Conservation (phyloP, 257 asterid species). For the Penstemon newberryi region DNA sequence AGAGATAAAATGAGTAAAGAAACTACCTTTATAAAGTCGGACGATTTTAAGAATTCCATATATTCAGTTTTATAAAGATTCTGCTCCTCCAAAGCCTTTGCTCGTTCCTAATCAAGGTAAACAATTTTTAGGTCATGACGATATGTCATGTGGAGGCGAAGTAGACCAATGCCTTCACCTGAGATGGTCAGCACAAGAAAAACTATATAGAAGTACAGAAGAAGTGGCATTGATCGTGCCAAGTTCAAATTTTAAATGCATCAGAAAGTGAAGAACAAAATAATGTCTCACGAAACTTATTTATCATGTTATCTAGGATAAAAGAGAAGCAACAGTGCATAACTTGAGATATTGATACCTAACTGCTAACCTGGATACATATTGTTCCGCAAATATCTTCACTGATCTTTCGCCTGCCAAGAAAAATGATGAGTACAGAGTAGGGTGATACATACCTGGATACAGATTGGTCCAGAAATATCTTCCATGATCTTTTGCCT, state of each 20-base stretch:
- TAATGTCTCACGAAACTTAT: slow-evolving; percentile 10
- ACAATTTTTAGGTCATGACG: slow-evolving; percentile 80
- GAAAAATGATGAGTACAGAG: too few species aligned
- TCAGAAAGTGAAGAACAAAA: slow-evolving; percentile 1
- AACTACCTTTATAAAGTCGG: slow-evolving; percentile 82
- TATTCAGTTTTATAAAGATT: slow-evolving; percentile 68
- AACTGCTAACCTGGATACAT: slow-evolving; percentile 78
- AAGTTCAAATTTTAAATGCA: slow-evolving; percentile 21
- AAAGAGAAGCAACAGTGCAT: slow-evolving; percentile 14
- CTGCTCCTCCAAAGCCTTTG: slow-evolving; percentile 84
- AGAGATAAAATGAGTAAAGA: slow-evolving; percentile 15
- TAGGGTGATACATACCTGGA: too few species aligned
- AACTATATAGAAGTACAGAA: slow-evolving; percentile 14
- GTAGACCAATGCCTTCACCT: slow-evolving; percentile 99
- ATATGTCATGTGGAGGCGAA: slow-evolving; percentile 97
- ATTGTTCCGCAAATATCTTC: too few species aligned
- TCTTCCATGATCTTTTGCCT: too few species aligned
- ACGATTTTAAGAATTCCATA: slow-evolving; percentile 72
- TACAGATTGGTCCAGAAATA: too few species aligned
- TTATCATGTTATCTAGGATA: slow-evolving; percentile 10
- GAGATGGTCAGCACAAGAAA: slow-evolving; percentile 32
- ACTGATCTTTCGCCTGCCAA: too few species aligned
- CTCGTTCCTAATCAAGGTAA: slow-evolving; percentile 63
- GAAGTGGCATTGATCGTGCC: too few species aligned
- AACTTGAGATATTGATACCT: background rate